Percentiles rank a stretch among this genome's conserved stretches.
phyloP scores from a whole-genome alignment of 305 asterid species.

The Solanum hybrid region DNA sequence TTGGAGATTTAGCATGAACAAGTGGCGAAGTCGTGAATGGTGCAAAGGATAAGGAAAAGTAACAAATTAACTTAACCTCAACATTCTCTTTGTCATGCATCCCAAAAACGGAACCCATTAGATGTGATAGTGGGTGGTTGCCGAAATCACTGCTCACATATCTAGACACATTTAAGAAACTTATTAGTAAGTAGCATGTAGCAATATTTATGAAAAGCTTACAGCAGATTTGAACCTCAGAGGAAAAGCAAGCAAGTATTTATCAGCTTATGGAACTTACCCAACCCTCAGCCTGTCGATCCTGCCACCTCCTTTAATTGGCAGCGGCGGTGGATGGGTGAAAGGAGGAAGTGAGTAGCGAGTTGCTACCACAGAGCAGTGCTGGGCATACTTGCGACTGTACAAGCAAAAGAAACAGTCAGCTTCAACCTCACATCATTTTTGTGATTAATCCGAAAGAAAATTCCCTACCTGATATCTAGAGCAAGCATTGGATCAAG shows the following conservation, averaged over 20 bases:
- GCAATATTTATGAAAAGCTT: not conserved
- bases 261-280: conserved; percentile 28
- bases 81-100: conserved; percentile 80
- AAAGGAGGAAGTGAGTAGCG: conserved; percentile 88
- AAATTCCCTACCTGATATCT: conserved; percentile 65
- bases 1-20: conserved; percentile 6
- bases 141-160: conserved; percentile 99
- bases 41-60: not conserved
- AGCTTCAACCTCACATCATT: not conserved
- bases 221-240: not conserved
- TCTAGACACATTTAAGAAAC: conserved; percentile 23
- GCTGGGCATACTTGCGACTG: conserved; percentile 93
- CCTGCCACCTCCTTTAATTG: conserved; percentile 56
- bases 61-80: conserved; percentile 49
- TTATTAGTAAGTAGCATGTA: not conserved
- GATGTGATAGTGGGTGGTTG: conserved; percentile 95
- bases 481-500: conserved; percentile 93
- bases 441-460: not conserved
- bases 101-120: conserved; percentile 97
- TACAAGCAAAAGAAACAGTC: conserved; percentile 8
- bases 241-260: not conserved
- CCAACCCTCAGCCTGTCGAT: conserved; percentile 75
- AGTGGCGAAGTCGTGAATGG: not conserved
- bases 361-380: conserved; percentile 83
- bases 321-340: conserved; percentile 70